Conservation (phyloP, 2,329 filamentous ascomycete genomes). For the Aspergillus ustus region DNA sequence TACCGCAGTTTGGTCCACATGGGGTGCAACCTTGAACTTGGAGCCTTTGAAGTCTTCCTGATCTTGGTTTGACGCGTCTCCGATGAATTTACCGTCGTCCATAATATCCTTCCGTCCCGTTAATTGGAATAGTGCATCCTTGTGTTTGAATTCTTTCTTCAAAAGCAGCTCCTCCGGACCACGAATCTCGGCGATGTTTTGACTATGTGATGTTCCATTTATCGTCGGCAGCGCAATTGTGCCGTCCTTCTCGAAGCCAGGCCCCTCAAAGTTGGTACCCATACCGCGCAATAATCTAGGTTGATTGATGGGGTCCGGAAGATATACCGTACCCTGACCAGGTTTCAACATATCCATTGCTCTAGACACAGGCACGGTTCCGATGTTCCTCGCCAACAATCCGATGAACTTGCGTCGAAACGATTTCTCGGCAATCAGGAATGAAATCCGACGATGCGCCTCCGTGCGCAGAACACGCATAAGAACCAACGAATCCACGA, state of each 20-base stretch:
- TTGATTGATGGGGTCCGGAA: constrained; percentile 84
- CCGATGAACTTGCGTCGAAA: constrained; percentile 90
- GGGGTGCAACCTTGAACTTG: constrained; percentile 85
- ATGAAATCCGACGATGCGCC: constrained; percentile 84
- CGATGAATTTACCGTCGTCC: constrained; percentile 65
- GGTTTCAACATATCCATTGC: constrained; percentile 87
- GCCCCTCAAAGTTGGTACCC: constrained; percentile 78
- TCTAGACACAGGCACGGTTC: constrained; percentile 89
- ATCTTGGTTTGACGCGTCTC: constrained; percentile 58
- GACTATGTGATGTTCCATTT: constrained; percentile 77
- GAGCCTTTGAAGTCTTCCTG: constrained; percentile 70
- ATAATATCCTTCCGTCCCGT: constrained; percentile 78
- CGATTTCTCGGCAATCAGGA: constrained; percentile 93
- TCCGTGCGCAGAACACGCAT: constrained; percentile 89
- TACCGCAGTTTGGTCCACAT: constrained; percentile 91
- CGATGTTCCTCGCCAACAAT: constrained; percentile 79
- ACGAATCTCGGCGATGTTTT: constrained; percentile 81
- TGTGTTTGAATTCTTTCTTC: constrained; percentile 85
- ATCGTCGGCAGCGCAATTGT: constrained; percentile 84
- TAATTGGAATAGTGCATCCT: constrained; percentile 75
- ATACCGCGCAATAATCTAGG: constrained; percentile 79
- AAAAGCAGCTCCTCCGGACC: constrained; percentile 80
- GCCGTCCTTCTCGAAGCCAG: constrained; percentile 75
- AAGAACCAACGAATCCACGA: constrained; percentile 91
- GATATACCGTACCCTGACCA: constrained; percentile 78